Base-by-base conservation (phyloP, 2,329 filamentous ascomycete genomes). In the Hymenotorrendiella dingleyae region DNA sequence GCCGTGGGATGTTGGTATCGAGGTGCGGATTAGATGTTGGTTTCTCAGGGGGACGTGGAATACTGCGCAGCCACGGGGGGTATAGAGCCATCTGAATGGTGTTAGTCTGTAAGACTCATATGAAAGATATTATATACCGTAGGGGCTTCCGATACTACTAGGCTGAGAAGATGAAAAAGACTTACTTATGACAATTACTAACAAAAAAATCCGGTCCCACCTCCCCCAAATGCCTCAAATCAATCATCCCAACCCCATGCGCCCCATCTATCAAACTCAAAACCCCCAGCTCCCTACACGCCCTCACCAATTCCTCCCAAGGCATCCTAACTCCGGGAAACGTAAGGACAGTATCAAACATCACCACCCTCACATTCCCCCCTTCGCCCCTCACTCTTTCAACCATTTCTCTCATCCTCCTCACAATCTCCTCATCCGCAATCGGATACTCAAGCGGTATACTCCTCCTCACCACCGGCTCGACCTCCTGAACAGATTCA, bases 181-280 rank as follows among this genome's bases (percentile, higher is more conserved):
- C 77, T 87, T 89, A 96, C 70, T 94, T 94, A 67, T 94, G 86
- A 56, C 82, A 88, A 62, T 95, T 96, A 45, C 75, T 84, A 8
- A 91, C 76, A 58, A 94, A 87, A 66, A 94, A 95, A 63, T 96
- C 90, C 0, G 88, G 82, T 46, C 87, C 77, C 3, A 88, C 67
- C 5, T 64, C 62, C 0, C 61, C 53, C 7, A 95, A 64, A 61
- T 94, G 76, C 10, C 94, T 64, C 14, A 59, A 47, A 62, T 94
- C 77, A n/a, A 95, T 65, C 3, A 75, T 70, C 2, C 90, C 90
- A 23, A 94, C 67, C 1, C 83, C 84, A 64, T 96, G 90, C 0
- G 90, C 90, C 12, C 79, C 90, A 62, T 96, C 90, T 26, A 96
- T 70, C 20, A 86, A 68, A 59, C 83, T 89, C 46, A 91, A 58